Conservation (phyloP, 129 eudicot genomes). For the Ambrosia artemisiifolia region DNA sequence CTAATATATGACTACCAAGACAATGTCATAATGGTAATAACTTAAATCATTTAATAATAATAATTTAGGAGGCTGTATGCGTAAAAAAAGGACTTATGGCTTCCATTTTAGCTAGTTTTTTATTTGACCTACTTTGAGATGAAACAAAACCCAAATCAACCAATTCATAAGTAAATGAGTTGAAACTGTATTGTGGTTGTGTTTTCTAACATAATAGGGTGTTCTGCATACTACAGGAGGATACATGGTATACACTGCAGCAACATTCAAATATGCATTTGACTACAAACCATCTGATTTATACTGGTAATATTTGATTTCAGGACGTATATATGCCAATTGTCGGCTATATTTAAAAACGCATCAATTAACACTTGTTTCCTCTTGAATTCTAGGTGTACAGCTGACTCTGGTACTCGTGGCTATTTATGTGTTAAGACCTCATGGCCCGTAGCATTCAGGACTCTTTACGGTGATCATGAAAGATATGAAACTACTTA, state of each 20-base stretch:
- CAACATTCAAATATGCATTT: conserved; percentile 95
- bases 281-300: conserved; percentile 86
- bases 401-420: conserved; percentile 90
- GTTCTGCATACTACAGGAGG: conserved; percentile 98
- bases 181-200: neutral
- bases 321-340: neutral
- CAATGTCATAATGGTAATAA: neutral
- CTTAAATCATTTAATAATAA: neutral
- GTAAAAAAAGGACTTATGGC: neutral
- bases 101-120: neutral
- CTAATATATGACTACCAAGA: neutral
- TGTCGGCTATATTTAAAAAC: neutral
- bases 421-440: too few relatives aligned
- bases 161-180: neutral
- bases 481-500: too few relatives aligned
- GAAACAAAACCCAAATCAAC: neutral
- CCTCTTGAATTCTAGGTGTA: conserved; percentile 57
- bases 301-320: conserved; percentile 57
- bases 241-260: conserved; percentile 92
- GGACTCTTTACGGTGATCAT: too few relatives aligned
- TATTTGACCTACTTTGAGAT: neutral
- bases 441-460: too few relatives aligned
- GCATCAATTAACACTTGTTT: neutral
- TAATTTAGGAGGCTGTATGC: neutral
- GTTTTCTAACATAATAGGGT: conserved; percentile 48